Base-by-base conservation (phyloP, 164 flowering plant species). In the Akebia trifoliata region DNA sequence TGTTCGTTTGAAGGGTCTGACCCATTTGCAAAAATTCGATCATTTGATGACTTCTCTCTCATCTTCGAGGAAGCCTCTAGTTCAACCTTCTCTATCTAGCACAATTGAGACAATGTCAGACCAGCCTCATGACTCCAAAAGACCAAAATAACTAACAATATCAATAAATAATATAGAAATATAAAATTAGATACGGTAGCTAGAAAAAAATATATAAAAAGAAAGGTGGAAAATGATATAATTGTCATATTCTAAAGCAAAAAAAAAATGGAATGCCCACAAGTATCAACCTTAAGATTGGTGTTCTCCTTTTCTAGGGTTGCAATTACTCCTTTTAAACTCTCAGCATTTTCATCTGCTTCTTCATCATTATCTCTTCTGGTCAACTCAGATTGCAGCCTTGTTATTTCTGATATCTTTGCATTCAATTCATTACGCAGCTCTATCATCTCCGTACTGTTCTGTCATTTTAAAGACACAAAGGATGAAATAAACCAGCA, bases 281-380 rank as follows among this genome's bases (percentile, higher is more conserved):
- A n/a, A n/a, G n/a, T n/a, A 26, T 34, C 31, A 69, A 91, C 98
- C 98, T 85, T 84, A 46, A 87, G 83, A 57, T 47, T 54, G 29
- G 54, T 25, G 40, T 86, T 90, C 63, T 94, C 97, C 72, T 78
- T 76, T 75, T 90, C 82, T 44, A 94, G 54, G 26, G 65, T 48
- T 40, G 63, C 71, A 63, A 84, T 76, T 46, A 43, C 67, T 67
- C 66, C 66, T 73, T 76, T 79, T 59, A 90, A 62, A 59, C 64
- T 70, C 39, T 74, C 80, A 31, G 63, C 66, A 18, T 30, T 50
- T 20, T 65, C 81, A 69, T 62, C 66, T 24, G 71, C 15, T 45
- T 36, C 68, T 57, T 71, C 74, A 36, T 72, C 77, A 52, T 54
- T 50, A 43, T 72, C 81, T 51, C 62, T 73, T 68, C 78, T 73